Evolutionary conservation across 768 basidiomycete species (phyloP).

Genomic region (Amanita rubescens): DNA sequence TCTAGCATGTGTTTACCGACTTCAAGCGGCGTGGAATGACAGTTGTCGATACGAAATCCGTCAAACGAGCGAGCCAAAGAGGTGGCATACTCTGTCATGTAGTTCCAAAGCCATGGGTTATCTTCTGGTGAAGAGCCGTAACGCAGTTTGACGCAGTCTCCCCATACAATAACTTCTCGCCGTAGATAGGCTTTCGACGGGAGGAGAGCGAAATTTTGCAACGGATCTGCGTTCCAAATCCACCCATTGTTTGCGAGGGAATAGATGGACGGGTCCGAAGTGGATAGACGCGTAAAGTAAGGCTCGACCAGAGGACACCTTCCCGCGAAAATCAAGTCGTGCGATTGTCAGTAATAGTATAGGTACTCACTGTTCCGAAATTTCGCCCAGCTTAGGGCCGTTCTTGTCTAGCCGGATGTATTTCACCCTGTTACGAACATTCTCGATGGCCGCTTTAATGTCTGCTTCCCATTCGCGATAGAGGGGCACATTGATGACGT

Average conservation of each 20-base stretch:
- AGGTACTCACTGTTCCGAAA: slow-evolving; percentile 57
- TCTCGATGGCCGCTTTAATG: slow-evolving; percentile 60
- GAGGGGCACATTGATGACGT: slow-evolving; percentile 81
- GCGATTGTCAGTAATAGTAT: neutral
- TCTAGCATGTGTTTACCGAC: slow-evolving; percentile 97
- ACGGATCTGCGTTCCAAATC: slow-evolving; percentile 96
- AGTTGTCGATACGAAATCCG: slow-evolving; percentile 98
- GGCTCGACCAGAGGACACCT: slow-evolving; percentile 83
- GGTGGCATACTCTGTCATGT: slow-evolving; percentile 82
- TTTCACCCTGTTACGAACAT: slow-evolving; percentile 66
- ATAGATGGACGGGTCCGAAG: slow-evolving; percentile 48
- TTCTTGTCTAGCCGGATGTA: slow-evolving; percentile 77
- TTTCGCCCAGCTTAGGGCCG: slow-evolving; percentile 80
- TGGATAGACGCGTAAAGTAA: slow-evolving; percentile 81
- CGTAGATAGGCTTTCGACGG: slow-evolving; percentile 94
- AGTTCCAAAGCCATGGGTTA: slow-evolving; percentile 92
- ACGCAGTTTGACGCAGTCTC: slow-evolving; percentile 96
- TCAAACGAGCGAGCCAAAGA: slow-evolving; percentile 80
- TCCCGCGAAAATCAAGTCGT: slow-evolving; percentile 4
- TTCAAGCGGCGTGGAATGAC: slow-evolving; percentile 92
- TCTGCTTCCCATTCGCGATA: slow-evolving; percentile 88
- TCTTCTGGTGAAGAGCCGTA: slow-evolving; percentile 75
- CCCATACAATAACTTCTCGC: slow-evolving; percentile 96
- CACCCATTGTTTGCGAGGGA: slow-evolving; percentile 97
- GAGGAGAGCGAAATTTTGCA: slow-evolving; percentile 87